These are phyloP conservation scores for Pouteria campechiana DNA, from an alignment of 179 eudicot species.

Conservation along the genomic window DNA sequence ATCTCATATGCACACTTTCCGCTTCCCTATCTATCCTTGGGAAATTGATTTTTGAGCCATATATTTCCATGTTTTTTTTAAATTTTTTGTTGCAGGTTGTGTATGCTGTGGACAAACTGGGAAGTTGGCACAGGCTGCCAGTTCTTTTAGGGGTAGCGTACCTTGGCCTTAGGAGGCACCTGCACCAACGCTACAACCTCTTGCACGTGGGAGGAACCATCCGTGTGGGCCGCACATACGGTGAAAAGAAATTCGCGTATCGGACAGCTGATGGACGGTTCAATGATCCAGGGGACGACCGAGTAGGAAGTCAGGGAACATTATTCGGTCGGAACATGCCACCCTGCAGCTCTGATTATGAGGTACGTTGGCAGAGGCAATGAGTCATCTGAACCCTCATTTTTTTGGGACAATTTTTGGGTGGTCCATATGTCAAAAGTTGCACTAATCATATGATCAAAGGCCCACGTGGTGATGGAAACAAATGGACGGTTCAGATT, in stretches of 20 bases:
- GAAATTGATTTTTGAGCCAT: neutral
- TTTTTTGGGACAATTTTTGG: too few relatives aligned
- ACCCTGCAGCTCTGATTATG: conserved; percentile 10
- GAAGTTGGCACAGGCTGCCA: conserved; percentile 13
- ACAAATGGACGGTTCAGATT: too few relatives aligned
- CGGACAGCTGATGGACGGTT: conserved; percentile 15
- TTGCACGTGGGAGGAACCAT: conserved; percentile 8
- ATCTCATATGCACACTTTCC: neutral
- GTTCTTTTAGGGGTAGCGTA: conserved; percentile 15
- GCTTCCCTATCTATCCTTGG: neutral
- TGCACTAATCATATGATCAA: too few relatives aligned
- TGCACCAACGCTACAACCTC: conserved; percentile 15
- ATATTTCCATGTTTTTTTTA: neutral
- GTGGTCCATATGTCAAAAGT: too few relatives aligned
- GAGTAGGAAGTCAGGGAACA: conserved; percentile 13
- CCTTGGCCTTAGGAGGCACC: conserved; percentile 10
- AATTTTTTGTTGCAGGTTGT: conserved; percentile 3
- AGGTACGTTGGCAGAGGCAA: too few relatives aligned
- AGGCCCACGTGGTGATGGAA: too few relatives aligned
- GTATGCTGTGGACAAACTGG: conserved; percentile 11
- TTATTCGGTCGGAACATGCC: conserved; percentile 20
- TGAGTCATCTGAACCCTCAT: too few relatives aligned
- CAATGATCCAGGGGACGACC: conserved; percentile 13
- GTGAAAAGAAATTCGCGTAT: conserved; percentile 1
- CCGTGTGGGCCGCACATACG: conserved; percentile 5